Evolutionary conservation across 2,329 filamentous ascomycete genomes (phyloP), one percentile per base, ranked within the genome.

Genomic region (Celoporthe dispersa): DNA sequence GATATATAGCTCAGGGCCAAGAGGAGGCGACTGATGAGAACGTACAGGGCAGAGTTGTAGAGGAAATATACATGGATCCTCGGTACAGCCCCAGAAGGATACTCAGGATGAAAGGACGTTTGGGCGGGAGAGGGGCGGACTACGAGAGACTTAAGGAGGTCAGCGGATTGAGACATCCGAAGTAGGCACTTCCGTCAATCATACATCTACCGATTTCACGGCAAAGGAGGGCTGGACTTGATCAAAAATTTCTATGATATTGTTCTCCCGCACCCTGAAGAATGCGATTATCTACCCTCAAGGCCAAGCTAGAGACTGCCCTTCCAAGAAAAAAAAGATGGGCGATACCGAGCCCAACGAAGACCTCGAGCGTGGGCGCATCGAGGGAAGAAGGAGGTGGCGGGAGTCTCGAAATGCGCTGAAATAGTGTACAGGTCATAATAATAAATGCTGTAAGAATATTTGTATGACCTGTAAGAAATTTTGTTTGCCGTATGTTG

Each of bases 361-460:
- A 35, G 31, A 57, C 28, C 53, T 53, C 39, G 28, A 60, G 61
- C 61, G 67, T 65, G 61, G 55, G 25, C 35, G n/a, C 61, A 39
- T 37, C 25, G 44, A 55, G 61, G 35, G n/a, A 60, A 35, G 57
- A 35, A 66, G 44, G 37, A 37, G 9, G 51, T 37, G 22, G 39
- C 31, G 11, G 31, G 33, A 60, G 33, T n/a, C 19, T 37, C 22
- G 33, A 53, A 31, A 57, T 66, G 61, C 67, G 61, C 31, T 37
- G 9, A n/a, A 33, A 37, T 66, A 9, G n/a, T 28, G 66, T 55
- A 66, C 60, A 69, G 70, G 67, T 64, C 70, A 71, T 65, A 61
- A 64, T 64, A 64, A 67, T 64, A 71, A 57, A 67, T 67, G 67
- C 67, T 69, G 33, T 64, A 60, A 71, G 64, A 71, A 69, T 51